phyloP scores from a whole-genome alignment of 257 asterid species.

The Handroanthus guayacan region DNA sequence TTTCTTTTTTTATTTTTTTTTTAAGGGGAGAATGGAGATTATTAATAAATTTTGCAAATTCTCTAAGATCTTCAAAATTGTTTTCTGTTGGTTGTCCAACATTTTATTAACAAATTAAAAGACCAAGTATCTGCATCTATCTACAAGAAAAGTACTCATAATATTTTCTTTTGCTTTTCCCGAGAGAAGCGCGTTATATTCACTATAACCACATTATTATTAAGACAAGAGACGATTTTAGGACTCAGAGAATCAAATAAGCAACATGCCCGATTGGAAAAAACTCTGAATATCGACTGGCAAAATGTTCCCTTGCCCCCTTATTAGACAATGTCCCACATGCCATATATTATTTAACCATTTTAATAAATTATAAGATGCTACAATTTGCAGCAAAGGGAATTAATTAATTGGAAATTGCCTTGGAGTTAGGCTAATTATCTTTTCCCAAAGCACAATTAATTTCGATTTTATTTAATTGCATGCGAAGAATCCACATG shows the following conservation, averaged over 20 bases:
- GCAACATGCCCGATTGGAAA: conserved; percentile 34
- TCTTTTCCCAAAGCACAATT: conserved; percentile 50
- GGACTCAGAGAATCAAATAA: conserved; percentile 1
- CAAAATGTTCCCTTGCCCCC: conserved; percentile 47
- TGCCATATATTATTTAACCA: conserved; percentile 37
- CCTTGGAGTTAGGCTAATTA: conserved; percentile 37
- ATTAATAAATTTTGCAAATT: no score
- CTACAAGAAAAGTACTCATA: no score
- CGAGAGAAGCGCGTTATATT: no score
- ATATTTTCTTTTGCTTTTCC: no score
- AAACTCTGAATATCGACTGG: conserved; percentile 31
- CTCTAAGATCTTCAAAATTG: no score
- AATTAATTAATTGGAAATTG: conserved; percentile 38
- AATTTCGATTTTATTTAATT: conserved; percentile 33
- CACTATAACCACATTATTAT: no score
- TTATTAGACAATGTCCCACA: conserved; percentile 48
- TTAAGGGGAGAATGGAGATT: no score
- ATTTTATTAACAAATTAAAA: no score
- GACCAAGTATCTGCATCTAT: no score
- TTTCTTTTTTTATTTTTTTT: no score
- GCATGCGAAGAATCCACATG: conserved; percentile 48
- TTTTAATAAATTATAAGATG: conserved; percentile 38
- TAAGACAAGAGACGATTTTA: background rate
- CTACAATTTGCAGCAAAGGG: conserved; percentile 36
- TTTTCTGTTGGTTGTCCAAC: no score